Base-by-base conservation (phyloP, 257 asterid genomes). In the Linaria vulgaris region DNA sequence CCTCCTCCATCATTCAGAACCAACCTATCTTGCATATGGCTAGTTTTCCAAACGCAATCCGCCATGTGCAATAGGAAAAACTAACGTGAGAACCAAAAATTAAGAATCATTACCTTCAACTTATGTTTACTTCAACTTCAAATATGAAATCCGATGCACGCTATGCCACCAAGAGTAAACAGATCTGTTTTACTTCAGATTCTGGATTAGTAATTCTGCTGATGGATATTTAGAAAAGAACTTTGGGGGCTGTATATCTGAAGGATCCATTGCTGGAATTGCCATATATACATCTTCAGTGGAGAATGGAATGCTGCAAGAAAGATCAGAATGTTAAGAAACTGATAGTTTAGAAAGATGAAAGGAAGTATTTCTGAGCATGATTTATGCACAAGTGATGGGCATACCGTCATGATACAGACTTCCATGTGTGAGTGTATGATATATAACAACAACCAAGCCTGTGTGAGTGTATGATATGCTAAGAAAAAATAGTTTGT, bases 251-350 rank as follows among this genome's bases (percentile, higher is more conserved):
- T 82, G 94, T 27, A 81, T 72, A 47, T 82, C 90, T 56, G 94
- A 81, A 64, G 95, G 96, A 64, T 89, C 95, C 11, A 87, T 70
- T 27, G 85, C 83, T 8, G 95, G 94, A 78, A 94, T 91, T 24
- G 99, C 99, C 99, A 94, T 85, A 67, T 94, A 89, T 67, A 94
- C 88, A 79, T 94, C 99, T 69, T 94, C 99, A 0, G 99, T 90
- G 65, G 96, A 83, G 83, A 94, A 94, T 3, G 99, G 99, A 69
- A 90, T 87, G 85, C 99, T 94, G 82, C 86, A 74, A 62, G 27
- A 68, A 44, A 48, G 48, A 66, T 15, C 0, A 23, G 20, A 25
- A 10, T 71, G 27, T 30, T 5, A 44, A 19, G 0, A 55, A 6
- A 37, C 25, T 31, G 53, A 24, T 9, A 56, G 13, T 31, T 69